Base-by-base conservation (phyloP, 225 moss, liverwort and hornwort species). In the Pleurozium schreberi region DNA sequence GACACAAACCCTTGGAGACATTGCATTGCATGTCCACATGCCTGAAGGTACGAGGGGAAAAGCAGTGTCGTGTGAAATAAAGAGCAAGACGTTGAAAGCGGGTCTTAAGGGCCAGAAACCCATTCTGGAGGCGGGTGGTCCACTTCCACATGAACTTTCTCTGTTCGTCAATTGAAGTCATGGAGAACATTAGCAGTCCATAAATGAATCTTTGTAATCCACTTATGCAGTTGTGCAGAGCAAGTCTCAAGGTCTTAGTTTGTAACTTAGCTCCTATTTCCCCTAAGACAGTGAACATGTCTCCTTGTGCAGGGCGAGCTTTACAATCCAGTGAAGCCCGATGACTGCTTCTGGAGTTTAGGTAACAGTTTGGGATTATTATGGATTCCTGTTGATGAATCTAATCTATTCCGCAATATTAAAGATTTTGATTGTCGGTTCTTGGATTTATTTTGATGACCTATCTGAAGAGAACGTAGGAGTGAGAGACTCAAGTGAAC, bases 311-410 rank as follows among this genome's bases (percentile, higher is more conserved):
- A 95, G 93, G 95, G 96, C 68, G 93, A 90, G 12, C 91, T 97
- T 12, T 93, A 71, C 78, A 91, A 92, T 76, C 79, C 86, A 52
- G 84, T 97, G 85, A 91, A 91, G 63, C 89, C 93, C 43, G 93
- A 96, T 82, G 96, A 95, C 86, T 89, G 92, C 85, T 93, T 95
- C 40, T 97, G 95, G 97, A 96, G 92, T 91, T 90, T 95, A 93
- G 96, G 95, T 96, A 91, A 87, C 5, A 31, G 28, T 66, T 83
- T 52, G n/a, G 18, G 74, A 33, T 55, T n/a, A 13, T 76, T 84
- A 42, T 52, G 28, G 13, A 52, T 36, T 69, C 13, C 11, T 27
- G 21, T 31, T 52, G 27, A 75, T 66, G 30, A 40, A 31, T 19
- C 30, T 12, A 33, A 59, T 82, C 43, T 58, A 64, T 40, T 36